Conservation (phyloP, 177 flowering plant genomes). For the Tripterygium wilfordii region DNA sequence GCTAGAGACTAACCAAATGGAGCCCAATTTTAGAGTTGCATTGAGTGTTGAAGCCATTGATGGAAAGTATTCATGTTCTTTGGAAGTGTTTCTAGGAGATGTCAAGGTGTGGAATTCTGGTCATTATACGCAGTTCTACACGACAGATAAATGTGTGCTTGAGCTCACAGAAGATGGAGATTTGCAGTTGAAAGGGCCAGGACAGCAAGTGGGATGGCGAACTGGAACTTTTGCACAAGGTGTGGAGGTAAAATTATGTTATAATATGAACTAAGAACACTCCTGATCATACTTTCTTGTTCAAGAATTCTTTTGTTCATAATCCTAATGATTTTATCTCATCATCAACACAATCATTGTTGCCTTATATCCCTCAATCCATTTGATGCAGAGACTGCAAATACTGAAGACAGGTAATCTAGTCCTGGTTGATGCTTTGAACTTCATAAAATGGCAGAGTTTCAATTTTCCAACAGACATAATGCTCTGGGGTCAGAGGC, state of each 20-base stretch:
- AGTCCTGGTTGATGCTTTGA: constrained; percentile 40
- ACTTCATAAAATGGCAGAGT: constrained; percentile 76
- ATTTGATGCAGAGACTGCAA: constrained; percentile 61
- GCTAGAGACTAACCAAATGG: constrained; percentile 26
- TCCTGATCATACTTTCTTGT: too few species aligned
- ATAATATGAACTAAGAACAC: too few species aligned
- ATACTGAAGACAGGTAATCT: constrained; percentile 61
- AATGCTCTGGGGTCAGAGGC: constrained; percentile 67
- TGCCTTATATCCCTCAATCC: too few species aligned
- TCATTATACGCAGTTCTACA: constrained; percentile 45
- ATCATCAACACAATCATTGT: too few species aligned
- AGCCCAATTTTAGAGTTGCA: constrained; percentile 49
- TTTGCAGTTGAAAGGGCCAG: constrained; percentile 45
- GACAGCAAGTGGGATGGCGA: constrained; percentile 57
- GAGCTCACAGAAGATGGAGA: constrained; percentile 61
- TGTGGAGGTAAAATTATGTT: constrained; percentile 95
- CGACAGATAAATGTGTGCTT: constrained; percentile 42
- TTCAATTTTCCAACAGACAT: constrained; percentile 79
- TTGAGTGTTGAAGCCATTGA: constrained; percentile 51
- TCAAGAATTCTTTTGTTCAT: too few species aligned
- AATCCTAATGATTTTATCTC: too few species aligned
- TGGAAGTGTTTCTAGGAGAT: constrained; percentile 71
- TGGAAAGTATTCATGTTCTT: constrained; percentile 49
- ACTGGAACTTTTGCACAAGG: constrained; percentile 76
- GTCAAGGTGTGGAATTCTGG: constrained; percentile 78